phyloP scores from a whole-genome alignment of 169 alveolate species.

The Plasmodium inui region DNA sequence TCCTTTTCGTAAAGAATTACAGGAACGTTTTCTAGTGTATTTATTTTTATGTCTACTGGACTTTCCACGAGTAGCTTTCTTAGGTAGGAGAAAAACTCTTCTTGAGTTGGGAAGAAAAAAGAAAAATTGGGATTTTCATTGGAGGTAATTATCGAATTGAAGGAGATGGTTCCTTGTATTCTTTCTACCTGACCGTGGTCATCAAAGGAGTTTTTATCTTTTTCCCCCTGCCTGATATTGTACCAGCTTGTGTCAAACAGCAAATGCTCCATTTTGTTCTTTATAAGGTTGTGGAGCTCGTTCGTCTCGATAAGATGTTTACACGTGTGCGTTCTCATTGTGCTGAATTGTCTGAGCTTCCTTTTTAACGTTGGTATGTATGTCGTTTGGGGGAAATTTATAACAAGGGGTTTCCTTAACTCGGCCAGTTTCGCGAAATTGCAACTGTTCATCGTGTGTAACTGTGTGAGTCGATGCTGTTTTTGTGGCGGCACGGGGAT shows the following conservation, averaged over 20 bases:
- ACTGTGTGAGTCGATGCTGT: background rate
- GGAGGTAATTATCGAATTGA: slow-evolving; percentile 18
- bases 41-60: background rate
- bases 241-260: slow-evolving; percentile 52
- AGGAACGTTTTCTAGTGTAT: slow-evolving; percentile 44
- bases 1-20: slow-evolving; percentile 57
- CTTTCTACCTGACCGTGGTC: slow-evolving; percentile 32
- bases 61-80: slow-evolving; percentile 15
- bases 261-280: slow-evolving; percentile 34
- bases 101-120: slow-evolving; percentile 54
- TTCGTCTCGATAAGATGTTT: slow-evolving; percentile 35
- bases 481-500: background rate
- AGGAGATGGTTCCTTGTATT: slow-evolving; percentile 47
- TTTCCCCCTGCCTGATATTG: slow-evolving; percentile 11
- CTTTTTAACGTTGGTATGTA: background rate
- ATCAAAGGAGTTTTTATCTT: background rate
- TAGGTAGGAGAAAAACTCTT: slow-evolving; percentile 37
- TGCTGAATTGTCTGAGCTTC: background rate
- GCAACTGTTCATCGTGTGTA: slow-evolving; percentile 7
- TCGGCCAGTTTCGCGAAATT: background rate
- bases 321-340: slow-evolving; percentile 2
- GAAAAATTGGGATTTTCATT: slow-evolving; percentile 49
- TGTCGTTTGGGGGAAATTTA: background rate
- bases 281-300: slow-evolving; percentile 48
- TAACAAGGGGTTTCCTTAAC: background rate